Conservation (phyloP, 2,329 filamentous ascomycete genomes). For the Fonsecaea multimorphosa region DNA sequence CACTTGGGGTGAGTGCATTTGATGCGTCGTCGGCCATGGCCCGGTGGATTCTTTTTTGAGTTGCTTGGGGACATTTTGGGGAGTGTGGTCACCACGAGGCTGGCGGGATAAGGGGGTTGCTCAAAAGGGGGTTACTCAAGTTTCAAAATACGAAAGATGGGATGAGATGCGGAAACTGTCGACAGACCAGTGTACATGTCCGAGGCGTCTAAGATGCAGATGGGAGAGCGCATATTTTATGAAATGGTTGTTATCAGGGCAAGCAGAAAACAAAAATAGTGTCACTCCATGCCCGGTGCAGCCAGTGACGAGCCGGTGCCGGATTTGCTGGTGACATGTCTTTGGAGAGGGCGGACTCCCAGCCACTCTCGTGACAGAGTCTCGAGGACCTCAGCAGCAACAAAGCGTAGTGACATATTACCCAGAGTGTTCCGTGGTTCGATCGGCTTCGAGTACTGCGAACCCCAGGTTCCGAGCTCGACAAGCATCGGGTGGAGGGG, state of each 20-base stretch:
- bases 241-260: neutral
- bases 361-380: neutral
- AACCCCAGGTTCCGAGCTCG: neutral
- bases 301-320: neutral
- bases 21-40: neutral
- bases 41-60: neutral
- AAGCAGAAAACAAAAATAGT: neutral
- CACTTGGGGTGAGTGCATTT: slow-evolving; percentile 1
- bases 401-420: neutral
- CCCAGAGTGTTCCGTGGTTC: neutral
- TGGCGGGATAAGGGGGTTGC: neutral
- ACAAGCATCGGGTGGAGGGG: neutral
- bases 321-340: neutral
- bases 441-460: neutral
- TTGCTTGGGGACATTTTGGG: neutral
- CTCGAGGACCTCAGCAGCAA: neutral
- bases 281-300: neutral
- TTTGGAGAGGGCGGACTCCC: neutral
- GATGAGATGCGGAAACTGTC: neutral
- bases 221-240: neutral
- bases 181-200: neutral
- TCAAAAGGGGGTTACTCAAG: too few relatives aligned
- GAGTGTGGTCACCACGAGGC: neutral
- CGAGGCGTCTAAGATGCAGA: neutral
- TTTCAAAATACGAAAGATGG: neutral